phyloP scores from a whole-genome alignment of 176 grass and related monocot species.

The Oryza meyeriana region DNA sequence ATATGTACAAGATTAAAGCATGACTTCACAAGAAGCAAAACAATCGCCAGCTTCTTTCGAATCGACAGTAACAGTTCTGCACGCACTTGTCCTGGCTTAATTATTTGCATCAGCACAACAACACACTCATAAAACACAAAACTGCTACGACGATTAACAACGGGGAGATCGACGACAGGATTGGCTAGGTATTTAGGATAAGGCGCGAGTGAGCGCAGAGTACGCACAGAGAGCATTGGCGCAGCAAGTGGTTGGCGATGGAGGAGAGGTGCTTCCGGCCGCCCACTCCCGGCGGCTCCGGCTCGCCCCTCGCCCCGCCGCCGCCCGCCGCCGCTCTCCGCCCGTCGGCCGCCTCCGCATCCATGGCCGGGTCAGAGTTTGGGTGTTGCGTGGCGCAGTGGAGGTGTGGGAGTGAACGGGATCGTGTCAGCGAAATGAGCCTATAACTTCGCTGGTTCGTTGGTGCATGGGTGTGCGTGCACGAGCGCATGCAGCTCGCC shows the following conservation, averaged over 20 bases:
- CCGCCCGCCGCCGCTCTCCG: background rate
- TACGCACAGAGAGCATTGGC: constrained; percentile 55
- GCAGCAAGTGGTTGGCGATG: constrained; percentile 75
- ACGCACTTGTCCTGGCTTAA: background rate
- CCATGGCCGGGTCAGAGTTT: constrained; percentile 1
- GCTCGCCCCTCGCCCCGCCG: background rate
- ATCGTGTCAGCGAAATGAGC: background rate
- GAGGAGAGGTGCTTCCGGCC: constrained; percentile 61
- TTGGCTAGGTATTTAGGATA: too few species aligned
- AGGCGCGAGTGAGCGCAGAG: background rate
- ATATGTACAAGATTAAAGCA: background rate
- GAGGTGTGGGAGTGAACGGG: background rate
- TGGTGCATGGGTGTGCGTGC: constrained; percentile 6
- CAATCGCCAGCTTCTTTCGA: background rate
- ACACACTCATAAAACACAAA: too few species aligned
- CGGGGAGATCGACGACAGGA: background rate
- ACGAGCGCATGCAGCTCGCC: constrained; percentile 48
- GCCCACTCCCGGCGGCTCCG: background rate
- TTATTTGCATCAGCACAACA: background rate
- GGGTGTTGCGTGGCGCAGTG: background rate
- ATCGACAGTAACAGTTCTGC: background rate
- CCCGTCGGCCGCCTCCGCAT: background rate
- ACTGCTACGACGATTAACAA: background rate
- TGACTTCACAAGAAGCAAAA: background rate
- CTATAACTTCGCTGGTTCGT: background rate